phyloP scores from a whole-genome alignment of 2,329 filamentous ascomycete genomes.

The Scedosporium aurantiacum region DNA sequence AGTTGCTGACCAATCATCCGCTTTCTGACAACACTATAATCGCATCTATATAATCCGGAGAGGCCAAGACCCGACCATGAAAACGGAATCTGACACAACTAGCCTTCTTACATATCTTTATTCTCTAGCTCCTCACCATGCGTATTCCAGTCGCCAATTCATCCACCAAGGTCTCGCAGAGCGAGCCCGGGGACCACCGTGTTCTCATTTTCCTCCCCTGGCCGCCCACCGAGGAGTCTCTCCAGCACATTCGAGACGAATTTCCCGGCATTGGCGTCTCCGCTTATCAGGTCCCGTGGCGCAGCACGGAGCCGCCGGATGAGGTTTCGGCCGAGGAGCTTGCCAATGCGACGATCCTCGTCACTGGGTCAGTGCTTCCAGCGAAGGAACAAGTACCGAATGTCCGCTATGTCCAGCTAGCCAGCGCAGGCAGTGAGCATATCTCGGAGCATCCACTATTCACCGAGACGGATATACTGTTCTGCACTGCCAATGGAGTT shows the following conservation, averaged over 20 bases:
- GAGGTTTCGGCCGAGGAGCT: constrained; percentile 27
- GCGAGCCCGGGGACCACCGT: not conserved
- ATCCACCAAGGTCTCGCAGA: not conserved
- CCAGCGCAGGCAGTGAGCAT: constrained; percentile 42
- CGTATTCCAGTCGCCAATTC: not conserved
- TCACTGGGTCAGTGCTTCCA: constrained; percentile 33
- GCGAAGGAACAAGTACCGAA: constrained; percentile 30
- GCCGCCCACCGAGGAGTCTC: constrained; percentile 19
- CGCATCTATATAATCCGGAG: not conserved
- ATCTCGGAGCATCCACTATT: constrained; percentile 35
- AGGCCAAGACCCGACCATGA: not conserved
- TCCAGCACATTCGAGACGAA: constrained; percentile 23
- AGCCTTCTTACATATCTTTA: not conserved
- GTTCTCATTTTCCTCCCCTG: constrained; percentile 29
- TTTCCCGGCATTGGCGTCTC: constrained; percentile 35
- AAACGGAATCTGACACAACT: not conserved
- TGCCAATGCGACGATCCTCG: constrained; percentile 35
- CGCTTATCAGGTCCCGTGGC: constrained; percentile 18
- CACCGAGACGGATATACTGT: constrained; percentile 34
- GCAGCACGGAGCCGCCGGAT: constrained; percentile 14
- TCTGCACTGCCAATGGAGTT: constrained; percentile 47
- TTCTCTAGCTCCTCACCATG: not conserved
- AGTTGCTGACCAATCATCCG: not conserved
- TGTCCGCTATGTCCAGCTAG: constrained; percentile 41
- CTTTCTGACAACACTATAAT: not conserved